These are phyloP conservation scores for Tephrocybe sp. DNA, from an alignment of 768 basidiomycete genomes.

Conservation along the genomic window DNA sequence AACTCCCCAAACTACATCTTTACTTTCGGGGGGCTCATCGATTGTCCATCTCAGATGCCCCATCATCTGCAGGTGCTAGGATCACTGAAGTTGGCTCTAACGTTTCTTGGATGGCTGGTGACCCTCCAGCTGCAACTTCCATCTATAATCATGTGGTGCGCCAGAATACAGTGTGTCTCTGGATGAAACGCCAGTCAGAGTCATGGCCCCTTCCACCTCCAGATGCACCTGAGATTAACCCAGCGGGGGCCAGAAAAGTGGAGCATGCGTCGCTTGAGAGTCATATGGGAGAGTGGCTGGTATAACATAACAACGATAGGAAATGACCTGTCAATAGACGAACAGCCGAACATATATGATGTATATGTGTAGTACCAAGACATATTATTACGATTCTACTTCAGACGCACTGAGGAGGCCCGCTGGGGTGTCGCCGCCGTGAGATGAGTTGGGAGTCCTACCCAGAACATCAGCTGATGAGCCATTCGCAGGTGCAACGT, in stretches of 20 bases:
- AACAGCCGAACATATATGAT: background rate
- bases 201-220: background rate
- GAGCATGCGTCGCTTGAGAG: background rate
- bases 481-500: conserved; percentile 18
- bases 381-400: conserved; percentile 5
- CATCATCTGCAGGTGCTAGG: conserved; percentile 33
- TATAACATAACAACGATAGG: too few relatives aligned
- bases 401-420: conserved; percentile 20
- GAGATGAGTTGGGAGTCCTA: conserved; percentile 59
- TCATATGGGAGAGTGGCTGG: conserved; percentile 26
- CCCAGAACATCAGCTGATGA: conserved; percentile 29
- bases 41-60: conserved; percentile 27
- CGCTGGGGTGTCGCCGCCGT: conserved; percentile 57
- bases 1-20: background rate
- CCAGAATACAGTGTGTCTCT: background rate
- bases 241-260: background rate
- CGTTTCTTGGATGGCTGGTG: conserved; percentile 6
- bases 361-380: background rate
- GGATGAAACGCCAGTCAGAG: conserved; percentile 8
- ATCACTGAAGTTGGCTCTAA: conserved; percentile 7
- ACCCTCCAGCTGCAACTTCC: conserved; percentile 2
- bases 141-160: background rate
- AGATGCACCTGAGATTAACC: background rate
- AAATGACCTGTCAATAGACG: background rate
- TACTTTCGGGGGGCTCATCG: background rate